Evolutionary conservation across 805 yeast genomes (phyloP), one percentile per base, ranked within the genome.

Genomic region (Sugiyamaella valdiviana): DNA sequence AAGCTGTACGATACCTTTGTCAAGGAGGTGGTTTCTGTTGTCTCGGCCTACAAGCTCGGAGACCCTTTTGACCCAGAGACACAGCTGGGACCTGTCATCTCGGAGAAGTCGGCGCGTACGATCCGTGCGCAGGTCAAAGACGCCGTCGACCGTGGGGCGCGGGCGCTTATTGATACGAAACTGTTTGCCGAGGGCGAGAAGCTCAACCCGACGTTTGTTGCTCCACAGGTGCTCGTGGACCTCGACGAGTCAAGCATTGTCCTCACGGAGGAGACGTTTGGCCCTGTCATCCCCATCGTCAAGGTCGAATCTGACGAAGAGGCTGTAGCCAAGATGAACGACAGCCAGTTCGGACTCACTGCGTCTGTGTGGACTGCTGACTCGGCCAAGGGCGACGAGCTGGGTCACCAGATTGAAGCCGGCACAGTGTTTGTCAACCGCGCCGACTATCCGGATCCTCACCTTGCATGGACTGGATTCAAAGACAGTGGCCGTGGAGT

Each of bases 231-330:
- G 57, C 83, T 87, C 61, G 82, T 82, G 55, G 87, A 84, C 62
- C 87, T 86, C 55, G 75, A 73, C 15, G 84, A 80, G 61, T 69
- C 77, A 58, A 79, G 78, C 78, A 26, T 41, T 42, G 76, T 88
- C 60, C 86, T 84, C 52, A 74, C 72, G 57, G 95, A 85, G 61
- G 96, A 88, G 72, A 85, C 89, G 57, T 88, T 88, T 60, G 96
- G 96, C 51, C 96, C 96, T 20, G 87, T 88, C 52, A 80, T 84
- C 54, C 81, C 93, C 38, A 76, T 85, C 48, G 70, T 82, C 61
- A 83, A 84, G 67, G 87, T 87, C 65, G 72, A 71, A 57, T 74
- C 84, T 44, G 76, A 78, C 54, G 91, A 84, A 55, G 95, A 87
- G 67, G 90, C 81, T 45, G 72, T 88, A 52, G 73, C 69, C 45